Conservation (phyloP, 2,329 filamentous ascomycete species). For the Drechslerella stenobrocha region DNA sequence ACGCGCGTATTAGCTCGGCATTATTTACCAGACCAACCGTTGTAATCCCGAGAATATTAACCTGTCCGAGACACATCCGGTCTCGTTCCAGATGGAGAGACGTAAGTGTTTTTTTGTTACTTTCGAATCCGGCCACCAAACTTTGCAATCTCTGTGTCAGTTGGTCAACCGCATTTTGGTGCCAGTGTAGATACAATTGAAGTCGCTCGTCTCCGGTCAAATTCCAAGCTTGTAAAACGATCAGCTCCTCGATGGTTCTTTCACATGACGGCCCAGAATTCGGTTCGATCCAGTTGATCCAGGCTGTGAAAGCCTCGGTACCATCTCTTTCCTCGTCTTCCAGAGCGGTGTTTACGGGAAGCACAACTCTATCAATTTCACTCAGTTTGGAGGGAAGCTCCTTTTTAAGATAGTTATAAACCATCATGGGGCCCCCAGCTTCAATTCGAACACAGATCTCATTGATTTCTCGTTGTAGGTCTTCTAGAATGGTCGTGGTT, state of each 20-base stretch:
- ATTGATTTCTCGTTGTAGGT: slow-evolving; percentile 1
- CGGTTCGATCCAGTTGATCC: not conserved
- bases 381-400: slow-evolving; percentile 5
- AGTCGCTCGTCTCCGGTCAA: slow-evolving; percentile 1
- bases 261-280: not conserved
- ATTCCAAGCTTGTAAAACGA: slow-evolving; percentile 3
- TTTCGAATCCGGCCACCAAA: slow-evolving; percentile 9
- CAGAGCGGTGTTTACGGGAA: not conserved
- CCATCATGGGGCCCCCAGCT: not conserved
- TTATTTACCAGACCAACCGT: slow-evolving; percentile 64
- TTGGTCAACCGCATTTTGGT: slow-evolving; percentile 14
- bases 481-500: not conserved
- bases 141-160: slow-evolving; percentile 16
- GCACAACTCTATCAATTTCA: slow-evolving; percentile 5
- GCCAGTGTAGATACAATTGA: slow-evolving; percentile 11
- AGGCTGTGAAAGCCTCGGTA: not conserved
- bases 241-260: slow-evolving; percentile 14
- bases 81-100: slow-evolving; percentile 55
- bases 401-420: slow-evolving; percentile 12
- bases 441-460: slow-evolving; percentile 8
- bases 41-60: slow-evolving; percentile 63
- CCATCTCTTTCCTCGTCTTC: not conserved
- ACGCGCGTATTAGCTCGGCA: slow-evolving; percentile 59
- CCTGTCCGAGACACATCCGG: slow-evolving; percentile 56
- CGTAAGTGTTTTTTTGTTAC: slow-evolving; percentile 12